phyloP scores from a whole-genome alignment of 306 rosid genomes.

The Sicyos edulis region DNA sequence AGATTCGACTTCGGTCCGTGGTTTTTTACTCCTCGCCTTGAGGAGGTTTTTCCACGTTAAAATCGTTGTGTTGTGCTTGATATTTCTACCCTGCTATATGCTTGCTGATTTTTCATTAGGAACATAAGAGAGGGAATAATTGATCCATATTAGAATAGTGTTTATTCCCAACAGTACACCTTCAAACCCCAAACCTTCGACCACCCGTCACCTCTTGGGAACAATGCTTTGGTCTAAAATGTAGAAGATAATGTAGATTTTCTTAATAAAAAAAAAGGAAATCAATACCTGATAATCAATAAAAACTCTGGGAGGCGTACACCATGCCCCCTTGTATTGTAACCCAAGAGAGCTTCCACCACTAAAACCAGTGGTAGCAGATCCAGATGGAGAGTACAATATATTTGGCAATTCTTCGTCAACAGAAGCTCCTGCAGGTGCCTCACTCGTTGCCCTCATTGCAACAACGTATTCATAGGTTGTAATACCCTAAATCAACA shows the following conservation, averaged over 20 bases:
- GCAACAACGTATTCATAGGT: slow-evolving; percentile 93
- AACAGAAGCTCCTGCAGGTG: slow-evolving; percentile 53
- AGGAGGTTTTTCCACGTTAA: too few relatives aligned
- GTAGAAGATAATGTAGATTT: background rate
- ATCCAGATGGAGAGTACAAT: slow-evolving; percentile 77
- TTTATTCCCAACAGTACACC: too few relatives aligned
- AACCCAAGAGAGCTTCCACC: slow-evolving; percentile 94
- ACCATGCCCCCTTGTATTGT: slow-evolving; percentile 93
- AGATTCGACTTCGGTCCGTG: too few relatives aligned
- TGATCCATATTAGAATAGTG: too few relatives aligned
- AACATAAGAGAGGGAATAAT: too few relatives aligned
- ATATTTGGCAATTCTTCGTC: slow-evolving; percentile 68
- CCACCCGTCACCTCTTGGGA: too few relatives aligned
- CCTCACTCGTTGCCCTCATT: slow-evolving; percentile 93
- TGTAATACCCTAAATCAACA: slow-evolving; percentile 75
- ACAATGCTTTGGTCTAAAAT: background rate
- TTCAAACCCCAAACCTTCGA: too few relatives aligned
- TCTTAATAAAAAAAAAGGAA: background rate
- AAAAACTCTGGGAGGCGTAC: slow-evolving; percentile 94
- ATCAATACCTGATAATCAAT: slow-evolving; percentile 86
- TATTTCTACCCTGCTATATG: too few relatives aligned
- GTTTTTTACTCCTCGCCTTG: too few relatives aligned
- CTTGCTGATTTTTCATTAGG: too few relatives aligned
- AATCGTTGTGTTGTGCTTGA: too few relatives aligned
- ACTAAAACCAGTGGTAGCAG: slow-evolving; percentile 94